Conservation (phyloP, 2,329 filamentous ascomycete species). For the Cadophora gregata region DNA sequence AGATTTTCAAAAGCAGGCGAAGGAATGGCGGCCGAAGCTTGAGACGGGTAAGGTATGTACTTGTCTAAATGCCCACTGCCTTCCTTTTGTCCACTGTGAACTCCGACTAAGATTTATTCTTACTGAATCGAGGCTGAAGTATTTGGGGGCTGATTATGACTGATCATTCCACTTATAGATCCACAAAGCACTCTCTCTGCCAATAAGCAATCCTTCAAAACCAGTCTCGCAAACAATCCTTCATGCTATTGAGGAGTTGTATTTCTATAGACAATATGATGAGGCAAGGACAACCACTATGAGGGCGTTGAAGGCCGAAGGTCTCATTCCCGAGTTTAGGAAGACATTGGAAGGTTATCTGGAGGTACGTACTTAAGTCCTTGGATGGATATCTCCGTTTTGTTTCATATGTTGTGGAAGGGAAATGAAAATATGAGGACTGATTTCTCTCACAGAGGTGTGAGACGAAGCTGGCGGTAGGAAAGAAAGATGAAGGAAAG, state of each 20-base stretch:
- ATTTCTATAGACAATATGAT: slow-evolving; percentile 41
- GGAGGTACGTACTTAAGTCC: not conserved
- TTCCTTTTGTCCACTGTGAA: not conserved
- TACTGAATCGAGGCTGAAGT: no score
- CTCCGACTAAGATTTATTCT: no score
- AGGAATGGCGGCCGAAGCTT: slow-evolving; percentile 39
- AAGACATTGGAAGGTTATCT: slow-evolving; percentile 36
- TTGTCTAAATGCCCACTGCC: not conserved
- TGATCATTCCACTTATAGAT: slow-evolving; percentile 32
- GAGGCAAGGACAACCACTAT: slow-evolving; percentile 36
- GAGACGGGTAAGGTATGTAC: slow-evolving; percentile 41
- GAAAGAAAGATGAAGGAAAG: not conserved
- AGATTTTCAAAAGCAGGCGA: slow-evolving; percentile 38
- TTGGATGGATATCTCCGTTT: not conserved
- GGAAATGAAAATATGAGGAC: not conserved
- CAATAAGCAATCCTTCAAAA: slow-evolving; percentile 40
- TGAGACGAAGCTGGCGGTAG: not conserved
- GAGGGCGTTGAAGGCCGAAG: slow-evolving; percentile 33
- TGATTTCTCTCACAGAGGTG: not conserved
- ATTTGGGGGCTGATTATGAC: not conserved
- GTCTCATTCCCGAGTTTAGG: slow-evolving; percentile 36
- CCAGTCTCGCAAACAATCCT: slow-evolving; percentile 41
- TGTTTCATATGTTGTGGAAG: not conserved
- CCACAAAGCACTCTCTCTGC: slow-evolving; percentile 37
- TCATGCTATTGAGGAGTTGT: slow-evolving; percentile 45